Evolutionary conservation across 2,329 filamentous ascomycete species (phyloP), one percentile per base, ranked within the genome.

Genomic region (Didymosphaeria variabile): DNA sequence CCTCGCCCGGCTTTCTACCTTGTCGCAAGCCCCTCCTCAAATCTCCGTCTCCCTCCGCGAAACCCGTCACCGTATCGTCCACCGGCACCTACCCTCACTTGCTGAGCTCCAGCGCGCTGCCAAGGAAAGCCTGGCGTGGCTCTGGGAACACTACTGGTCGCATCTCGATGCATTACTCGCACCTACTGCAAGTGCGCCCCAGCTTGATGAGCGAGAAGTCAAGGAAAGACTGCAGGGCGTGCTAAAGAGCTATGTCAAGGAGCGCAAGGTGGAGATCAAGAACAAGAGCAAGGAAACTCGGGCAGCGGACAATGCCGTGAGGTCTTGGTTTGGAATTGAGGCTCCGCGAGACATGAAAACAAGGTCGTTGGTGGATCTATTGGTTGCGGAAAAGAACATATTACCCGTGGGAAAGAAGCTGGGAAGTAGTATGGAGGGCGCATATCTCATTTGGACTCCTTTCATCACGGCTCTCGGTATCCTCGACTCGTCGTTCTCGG

Each of bases 111-210:
- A 92, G 55, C 84, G 85, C 38, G 91, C 91, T 1, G 87, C 90
- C 1, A 80, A 84, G 64, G 87, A 90, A 69, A 92, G 91, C 0
- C 82, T 97, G 63, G 82, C 84, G 47, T 97, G 94, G 94, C 88
- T 97, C 55, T 97, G 92, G 92, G 85, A 89, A 56, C 92, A 92
- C 77, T 97, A 97, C 81, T 98, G 94, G 94, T 79, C 72, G 13
- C 79, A 80, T 40, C 73, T 88, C 21, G 81, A 83, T 57, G 23
- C 65, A n/a, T 69, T 68, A 4, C 72, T 77, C 54, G 52, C 60
- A 1, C 53, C 56, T 2, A 10, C 58, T 29, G 29, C 31, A 12
- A 13, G 51, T 10, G 31, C 29, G 7, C 40, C 17, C 9, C 26
- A n/a, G 8, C 57, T 65, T 26, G 56, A 57, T 17, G 42, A 57